Evolutionary conservation across 768 basidiomycete genomes (phyloP).

Genomic region (Sporobolomyces roseus): DNA sequence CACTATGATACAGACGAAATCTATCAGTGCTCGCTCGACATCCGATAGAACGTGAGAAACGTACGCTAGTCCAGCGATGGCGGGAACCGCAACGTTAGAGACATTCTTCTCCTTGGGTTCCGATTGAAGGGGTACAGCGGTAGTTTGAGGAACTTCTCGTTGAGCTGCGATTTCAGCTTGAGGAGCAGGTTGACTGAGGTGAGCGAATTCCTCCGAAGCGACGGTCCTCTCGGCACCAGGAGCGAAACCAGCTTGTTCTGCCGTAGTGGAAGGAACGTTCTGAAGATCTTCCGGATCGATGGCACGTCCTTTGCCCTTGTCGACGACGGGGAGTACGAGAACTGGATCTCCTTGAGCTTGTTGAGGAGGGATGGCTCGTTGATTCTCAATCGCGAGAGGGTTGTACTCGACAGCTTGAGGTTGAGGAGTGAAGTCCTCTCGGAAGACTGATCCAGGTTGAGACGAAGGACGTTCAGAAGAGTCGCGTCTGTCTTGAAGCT

Average conservation of each 20-base stretch:
- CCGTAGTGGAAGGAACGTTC: not conserved
- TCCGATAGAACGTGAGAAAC: no score
- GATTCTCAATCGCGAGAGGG: constrained; percentile 7
- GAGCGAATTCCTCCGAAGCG: constrained; percentile 31
- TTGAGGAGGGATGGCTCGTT: constrained; percentile 19
- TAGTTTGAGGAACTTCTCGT: not conserved
- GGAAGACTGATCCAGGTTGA: not conserved
- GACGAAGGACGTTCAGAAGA: not conserved
- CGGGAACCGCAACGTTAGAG: no score
- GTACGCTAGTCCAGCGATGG: not conserved
- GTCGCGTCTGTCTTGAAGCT: not conserved
- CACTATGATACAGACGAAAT: no score
- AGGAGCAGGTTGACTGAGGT: constrained; percentile 14
- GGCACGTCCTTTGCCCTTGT: constrained; percentile 24
- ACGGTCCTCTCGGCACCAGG: not conserved
- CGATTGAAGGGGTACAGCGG: not conserved
- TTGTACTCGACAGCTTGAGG: constrained; percentile 1
- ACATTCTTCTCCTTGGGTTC: not conserved
- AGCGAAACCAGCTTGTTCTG: constrained; percentile 28
- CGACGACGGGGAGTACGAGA: not conserved
- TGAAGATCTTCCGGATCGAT: constrained; percentile 25
- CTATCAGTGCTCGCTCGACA: no score
- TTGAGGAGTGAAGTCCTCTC: constrained; percentile 4
- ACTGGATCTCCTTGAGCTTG: constrained; percentile 13
- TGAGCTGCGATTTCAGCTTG: constrained; percentile 4